These are phyloP conservation scores for Didymosphaeria variabile DNA, from an alignment of 2,329 filamentous ascomycete species.

Conservation along the genomic window DNA sequence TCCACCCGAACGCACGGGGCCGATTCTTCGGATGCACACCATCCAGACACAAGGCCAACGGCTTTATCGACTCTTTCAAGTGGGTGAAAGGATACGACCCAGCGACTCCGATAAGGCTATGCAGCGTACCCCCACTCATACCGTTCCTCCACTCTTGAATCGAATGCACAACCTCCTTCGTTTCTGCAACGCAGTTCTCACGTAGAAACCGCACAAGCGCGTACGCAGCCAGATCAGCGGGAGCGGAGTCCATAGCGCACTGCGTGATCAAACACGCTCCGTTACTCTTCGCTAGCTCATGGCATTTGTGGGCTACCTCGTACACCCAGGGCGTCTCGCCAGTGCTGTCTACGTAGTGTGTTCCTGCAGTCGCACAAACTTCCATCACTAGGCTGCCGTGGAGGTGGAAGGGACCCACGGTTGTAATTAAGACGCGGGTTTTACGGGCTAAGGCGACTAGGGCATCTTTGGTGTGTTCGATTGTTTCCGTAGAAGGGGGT, in stretches of 20 bases:
- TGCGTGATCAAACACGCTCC: slow-evolving; percentile 14
- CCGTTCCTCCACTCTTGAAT: slow-evolving; percentile 10
- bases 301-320: slow-evolving; percentile 12
- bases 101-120: slow-evolving; percentile 13
- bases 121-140: slow-evolving; percentile 13
- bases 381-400: slow-evolving; percentile 17
- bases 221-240: slow-evolving; percentile 9
- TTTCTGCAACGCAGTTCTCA: not conserved
- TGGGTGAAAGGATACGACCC: slow-evolving; percentile 11
- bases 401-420: slow-evolving; percentile 19
- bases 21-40: not conserved
- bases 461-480: slow-evolving; percentile 5
- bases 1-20: not conserved
- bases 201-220: not conserved
- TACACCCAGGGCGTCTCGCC: slow-evolving; percentile 17
- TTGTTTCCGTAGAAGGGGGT: slow-evolving; percentile 10
- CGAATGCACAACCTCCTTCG: slow-evolving; percentile 10
- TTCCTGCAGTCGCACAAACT: slow-evolving; percentile 19
- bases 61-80: slow-evolving; percentile 10
- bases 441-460: slow-evolving; percentile 10
- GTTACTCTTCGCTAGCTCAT: slow-evolving; percentile 4
- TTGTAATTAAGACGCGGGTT: slow-evolving; percentile 17
- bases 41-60: slow-evolving; percentile 6
- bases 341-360: slow-evolving; percentile 21
- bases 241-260: slow-evolving; percentile 13